These are phyloP conservation scores for Fonsecaea nubica DNA, from an alignment of 2,329 filamentous ascomycete species.

Conservation along the genomic window DNA sequence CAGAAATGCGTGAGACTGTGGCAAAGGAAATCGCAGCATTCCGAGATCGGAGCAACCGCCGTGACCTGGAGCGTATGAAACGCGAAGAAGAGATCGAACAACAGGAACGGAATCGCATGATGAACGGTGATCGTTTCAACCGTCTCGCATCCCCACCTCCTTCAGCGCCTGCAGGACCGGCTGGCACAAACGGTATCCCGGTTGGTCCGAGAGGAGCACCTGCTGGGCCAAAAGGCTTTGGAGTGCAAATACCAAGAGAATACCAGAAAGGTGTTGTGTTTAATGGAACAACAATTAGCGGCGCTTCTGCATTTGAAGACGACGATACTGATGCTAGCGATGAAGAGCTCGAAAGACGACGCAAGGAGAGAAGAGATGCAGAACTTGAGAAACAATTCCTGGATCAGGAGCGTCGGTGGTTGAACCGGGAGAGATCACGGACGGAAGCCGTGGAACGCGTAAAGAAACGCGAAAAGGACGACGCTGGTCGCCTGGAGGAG, in stretches of 20 bases:
- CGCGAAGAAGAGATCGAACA: slow-evolving; percentile 93
- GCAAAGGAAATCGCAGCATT: slow-evolving; percentile 94
- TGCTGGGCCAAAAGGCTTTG: slow-evolving; percentile 70
- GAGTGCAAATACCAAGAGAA: slow-evolving; percentile 69
- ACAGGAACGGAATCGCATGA: slow-evolving; percentile 71
- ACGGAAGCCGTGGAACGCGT: slow-evolving; percentile 87
- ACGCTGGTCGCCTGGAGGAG: slow-evolving; percentile 69
- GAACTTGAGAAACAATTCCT: slow-evolving; percentile 82
- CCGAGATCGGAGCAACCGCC: slow-evolving; percentile 84
- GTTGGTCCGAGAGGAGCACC: slow-evolving; percentile 77
- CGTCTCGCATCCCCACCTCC: slow-evolving; percentile 75
- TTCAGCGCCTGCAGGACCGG: slow-evolving; percentile 66
- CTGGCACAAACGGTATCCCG: slow-evolving; percentile 75
- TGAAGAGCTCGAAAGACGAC: slow-evolving; percentile 78
- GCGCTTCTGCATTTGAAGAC: slow-evolving; percentile 68
- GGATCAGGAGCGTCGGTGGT: slow-evolving; percentile 87
- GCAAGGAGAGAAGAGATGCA: slow-evolving; percentile 71
- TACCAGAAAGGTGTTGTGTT: slow-evolving; percentile 81
- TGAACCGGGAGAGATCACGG: slow-evolving; percentile 83
- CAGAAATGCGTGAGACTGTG: slow-evolving; percentile 94
- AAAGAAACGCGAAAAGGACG: slow-evolving; percentile 77
- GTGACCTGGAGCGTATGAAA: slow-evolving; percentile 85
- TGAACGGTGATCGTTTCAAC: slow-evolving; percentile 68
- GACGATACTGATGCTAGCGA: slow-evolving; percentile 89
- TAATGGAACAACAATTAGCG: slow-evolving; percentile 74